Conservation (phyloP, 2,329 filamentous ascomycete genomes). For the Metarhizium sp. region DNA sequence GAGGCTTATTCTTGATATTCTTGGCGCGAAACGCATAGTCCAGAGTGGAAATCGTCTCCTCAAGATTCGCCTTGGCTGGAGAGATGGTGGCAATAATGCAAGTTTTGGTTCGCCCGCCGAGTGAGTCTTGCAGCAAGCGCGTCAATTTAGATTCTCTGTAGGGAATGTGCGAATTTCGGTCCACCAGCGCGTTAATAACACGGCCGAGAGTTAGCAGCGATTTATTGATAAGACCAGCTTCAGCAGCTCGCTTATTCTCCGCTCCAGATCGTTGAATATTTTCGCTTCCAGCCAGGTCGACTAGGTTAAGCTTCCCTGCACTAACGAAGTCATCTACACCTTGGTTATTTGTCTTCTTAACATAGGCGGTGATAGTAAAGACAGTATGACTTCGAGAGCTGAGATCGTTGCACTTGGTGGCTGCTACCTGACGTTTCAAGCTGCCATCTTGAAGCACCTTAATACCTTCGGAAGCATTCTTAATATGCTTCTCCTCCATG, state of each 20-base stretch:
- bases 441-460: constrained; percentile 82
- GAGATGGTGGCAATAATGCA: constrained; percentile 98
- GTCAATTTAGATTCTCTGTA: constrained; percentile 93
- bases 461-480: constrained; percentile 75
- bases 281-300: constrained; percentile 93
- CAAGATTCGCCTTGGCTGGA: constrained; percentile 86
- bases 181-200: constrained; percentile 95
- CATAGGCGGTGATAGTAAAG: constrained; percentile 89
- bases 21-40: constrained; percentile 98
- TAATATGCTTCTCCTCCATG: constrained; percentile 95
- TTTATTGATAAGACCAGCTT: constrained; percentile 97
- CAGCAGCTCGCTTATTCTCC: constrained; percentile 93
- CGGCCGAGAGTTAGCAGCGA: constrained; percentile 88
- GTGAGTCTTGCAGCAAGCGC: constrained; percentile 86
- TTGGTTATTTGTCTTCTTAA: constrained; percentile 70
- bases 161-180: constrained; percentile 82
- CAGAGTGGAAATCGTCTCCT: constrained; percentile 95
- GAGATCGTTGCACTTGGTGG: constrained; percentile 98
- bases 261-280: constrained; percentile 96
- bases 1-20: constrained; percentile 97
- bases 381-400: constrained; percentile 96
- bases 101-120: constrained; percentile 91
- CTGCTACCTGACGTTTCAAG: constrained; percentile 91
- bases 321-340: constrained; percentile 86
- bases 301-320: constrained; percentile 88